phyloP scores from a whole-genome alignment of 1,139 yeast species.

The Suhomyces panamericanus region DNA sequence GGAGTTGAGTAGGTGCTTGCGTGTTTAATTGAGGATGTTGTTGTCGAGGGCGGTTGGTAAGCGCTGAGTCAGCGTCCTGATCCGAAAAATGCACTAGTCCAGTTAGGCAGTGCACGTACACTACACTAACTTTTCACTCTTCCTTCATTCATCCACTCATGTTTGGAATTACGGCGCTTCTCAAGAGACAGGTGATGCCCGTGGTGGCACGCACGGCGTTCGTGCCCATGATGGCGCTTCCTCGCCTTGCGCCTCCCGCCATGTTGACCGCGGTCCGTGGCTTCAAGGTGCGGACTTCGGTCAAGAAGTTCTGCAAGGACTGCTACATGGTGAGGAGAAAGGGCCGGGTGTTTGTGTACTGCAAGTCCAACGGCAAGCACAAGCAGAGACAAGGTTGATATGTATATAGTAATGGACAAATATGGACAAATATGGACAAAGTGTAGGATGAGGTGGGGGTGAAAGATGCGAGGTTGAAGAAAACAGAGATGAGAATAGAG shows the following conservation, averaged over 20 bases:
- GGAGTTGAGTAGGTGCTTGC: constrained; percentile 6
- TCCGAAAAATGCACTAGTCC: no score
- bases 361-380: constrained; percentile 91
- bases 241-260: constrained; percentile 12
- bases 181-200: constrained; percentile 19
- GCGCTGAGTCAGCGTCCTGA: constrained; percentile 1
- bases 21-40: constrained; percentile 12
- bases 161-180: constrained; percentile 22
- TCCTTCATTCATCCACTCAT: constrained; percentile 9
- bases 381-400: constrained; percentile 91
- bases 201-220: constrained; percentile 13
- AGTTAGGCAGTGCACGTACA: not conserved
- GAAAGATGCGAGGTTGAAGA: not conserved
- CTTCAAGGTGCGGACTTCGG: constrained; percentile 65
- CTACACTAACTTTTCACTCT: not conserved
- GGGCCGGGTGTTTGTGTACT: constrained; percentile 89
- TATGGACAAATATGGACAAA: not conserved
- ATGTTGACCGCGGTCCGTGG: constrained; percentile 15
- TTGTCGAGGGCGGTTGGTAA: constrained; percentile 8
- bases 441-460: not conserved
- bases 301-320: constrained; percentile 87
- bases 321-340: constrained; percentile 93
- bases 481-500: not conserved
- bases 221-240: constrained; percentile 17
- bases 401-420: not conserved